Conservation (phyloP, 2,329 filamentous ascomycete genomes). For the Ophiocordyceps sinensis region DNA sequence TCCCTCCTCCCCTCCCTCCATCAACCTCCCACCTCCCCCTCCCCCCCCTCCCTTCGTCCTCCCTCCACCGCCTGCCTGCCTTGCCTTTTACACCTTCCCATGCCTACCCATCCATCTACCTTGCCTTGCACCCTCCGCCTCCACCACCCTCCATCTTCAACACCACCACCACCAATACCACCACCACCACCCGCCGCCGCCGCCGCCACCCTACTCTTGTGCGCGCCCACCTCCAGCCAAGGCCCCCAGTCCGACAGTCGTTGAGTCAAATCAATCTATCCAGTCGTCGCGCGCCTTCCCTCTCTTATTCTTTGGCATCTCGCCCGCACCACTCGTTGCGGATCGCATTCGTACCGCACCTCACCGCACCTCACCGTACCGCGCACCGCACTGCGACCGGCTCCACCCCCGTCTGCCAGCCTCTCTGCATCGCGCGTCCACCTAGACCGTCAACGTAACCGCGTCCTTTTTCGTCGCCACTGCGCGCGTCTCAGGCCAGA, state of each 20-base stretch:
- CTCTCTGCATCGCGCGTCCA: neutral
- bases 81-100: neutral
- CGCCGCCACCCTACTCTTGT: neutral
- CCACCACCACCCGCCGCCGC: too few relatives aligned
- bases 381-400: neutral
- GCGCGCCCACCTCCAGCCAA: neutral
- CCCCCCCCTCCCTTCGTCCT: neutral
- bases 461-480: neutral
- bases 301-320: neutral
- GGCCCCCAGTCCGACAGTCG: neutral
- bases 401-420: neutral
- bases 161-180: slow-evolving; percentile 1
- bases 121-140: neutral
- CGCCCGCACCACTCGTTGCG: neutral
- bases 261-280: neutral
- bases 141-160: neutral
- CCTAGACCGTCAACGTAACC: neutral
- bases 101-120: too few relatives aligned
- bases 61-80: neutral
- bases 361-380: neutral
- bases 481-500: slow-evolving; percentile 1
- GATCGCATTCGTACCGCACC: neutral
- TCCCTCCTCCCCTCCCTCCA: slow-evolving; percentile 10
- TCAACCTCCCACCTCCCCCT: slow-evolving; percentile 3
- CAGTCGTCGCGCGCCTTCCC: neutral